phyloP scores from a whole-genome alignment of 805 yeast genomes.

The Kazachstania bromeliacearum region DNA sequence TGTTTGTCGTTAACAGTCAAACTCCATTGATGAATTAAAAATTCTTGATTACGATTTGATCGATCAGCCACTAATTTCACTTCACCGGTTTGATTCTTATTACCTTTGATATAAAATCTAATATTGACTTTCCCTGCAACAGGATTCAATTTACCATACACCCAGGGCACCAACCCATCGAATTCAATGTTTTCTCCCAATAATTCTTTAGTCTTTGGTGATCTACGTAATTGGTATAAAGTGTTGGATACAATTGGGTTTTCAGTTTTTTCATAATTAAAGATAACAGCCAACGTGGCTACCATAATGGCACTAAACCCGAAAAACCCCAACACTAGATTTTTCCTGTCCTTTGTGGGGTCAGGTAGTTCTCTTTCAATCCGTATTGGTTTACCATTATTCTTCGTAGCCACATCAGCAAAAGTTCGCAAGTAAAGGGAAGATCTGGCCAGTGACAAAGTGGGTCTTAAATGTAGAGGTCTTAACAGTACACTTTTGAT shows the following conservation, averaged over 20 bases:
- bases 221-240: constrained; percentile 74
- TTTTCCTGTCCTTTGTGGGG: constrained; percentile 48
- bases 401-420: too few species aligned
- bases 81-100: constrained; percentile 41
- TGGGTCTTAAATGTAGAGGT: too few species aligned
- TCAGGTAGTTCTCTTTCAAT: constrained; percentile 79
- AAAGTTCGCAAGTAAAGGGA: too few species aligned
- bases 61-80: constrained; percentile 64
- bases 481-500: too few species aligned
- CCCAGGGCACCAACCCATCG: constrained; percentile 71
- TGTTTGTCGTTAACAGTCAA: constrained; percentile 40
- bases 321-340: constrained; percentile 45
- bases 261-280: constrained; percentile 87
- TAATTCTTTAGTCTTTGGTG: constrained; percentile 47
- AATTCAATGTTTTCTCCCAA: constrained; percentile 74
- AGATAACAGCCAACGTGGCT: constrained; percentile 51
- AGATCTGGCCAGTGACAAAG: too few species aligned
- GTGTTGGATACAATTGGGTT: constrained; percentile 87
- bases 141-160: constrained; percentile 73
- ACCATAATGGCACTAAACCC: constrained; percentile 47
- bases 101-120: constrained; percentile 61
- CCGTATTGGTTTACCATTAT: constrained; percentile 38
- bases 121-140: constrained; percentile 75
- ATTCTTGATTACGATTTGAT: constrained; percentile 46
- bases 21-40: constrained; percentile 55